A percentile compares a stretch with the other conserved stretches of the same genome.
Evolutionary conservation across 1,284 basidiomycete species (phyloP).

Genomic region (Cystobasidiaceae sp.): DNA sequence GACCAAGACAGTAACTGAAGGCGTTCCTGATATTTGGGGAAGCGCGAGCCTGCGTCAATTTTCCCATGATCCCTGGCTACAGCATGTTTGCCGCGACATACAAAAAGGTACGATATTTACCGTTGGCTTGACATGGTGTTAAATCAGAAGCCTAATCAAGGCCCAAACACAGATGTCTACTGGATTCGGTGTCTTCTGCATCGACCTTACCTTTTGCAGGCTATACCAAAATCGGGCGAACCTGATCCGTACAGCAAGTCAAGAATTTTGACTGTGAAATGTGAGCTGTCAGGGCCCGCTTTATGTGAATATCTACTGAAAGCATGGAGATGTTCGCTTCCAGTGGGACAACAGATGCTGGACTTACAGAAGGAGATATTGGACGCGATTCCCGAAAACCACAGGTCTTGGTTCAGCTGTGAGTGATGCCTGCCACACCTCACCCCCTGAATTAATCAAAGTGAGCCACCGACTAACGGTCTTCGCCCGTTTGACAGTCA

Average conservation of each 20-base stretch:
- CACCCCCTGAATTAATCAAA: too few species aligned
- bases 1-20: conserved; percentile 12
- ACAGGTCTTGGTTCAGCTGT: conserved; percentile 13
- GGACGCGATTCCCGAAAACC: not conserved
- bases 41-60: conserved; percentile 9
- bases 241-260: conserved; percentile 21
- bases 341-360: conserved; percentile 12
- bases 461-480: too few species aligned
- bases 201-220: conserved; percentile 30
- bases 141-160: not conserved
- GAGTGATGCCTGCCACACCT: too few species aligned
- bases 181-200: conserved; percentile 23
- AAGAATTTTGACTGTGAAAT: not conserved
- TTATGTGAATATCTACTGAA: not conserved
- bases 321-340: not conserved
- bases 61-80: conserved; percentile 13
- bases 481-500: not conserved
- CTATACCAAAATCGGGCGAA: conserved; percentile 12
- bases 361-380: conserved; percentile 1
- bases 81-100: not conserved
- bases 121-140: not conserved
- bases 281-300: not conserved
- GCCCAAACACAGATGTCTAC: not conserved
- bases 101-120: not conserved
- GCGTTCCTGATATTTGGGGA: conserved; percentile 8